These are phyloP conservation scores for Elymus sibiricus DNA, from an alignment of 176 grass and related monocot genomes.

Conservation along the genomic window DNA sequence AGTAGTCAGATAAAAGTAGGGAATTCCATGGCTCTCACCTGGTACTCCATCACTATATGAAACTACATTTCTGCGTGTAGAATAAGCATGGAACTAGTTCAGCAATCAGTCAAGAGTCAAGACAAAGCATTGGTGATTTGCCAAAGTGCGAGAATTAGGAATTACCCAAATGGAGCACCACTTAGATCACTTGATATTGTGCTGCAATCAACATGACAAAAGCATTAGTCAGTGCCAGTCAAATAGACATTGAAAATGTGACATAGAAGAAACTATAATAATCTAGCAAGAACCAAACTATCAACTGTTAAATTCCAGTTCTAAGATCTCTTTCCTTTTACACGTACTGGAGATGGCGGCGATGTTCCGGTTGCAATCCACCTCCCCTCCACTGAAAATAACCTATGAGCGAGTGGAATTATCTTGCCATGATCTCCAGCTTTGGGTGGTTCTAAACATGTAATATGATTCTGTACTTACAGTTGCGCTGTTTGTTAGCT, in stretches of 20 bases:
- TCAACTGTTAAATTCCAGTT: not conserved
- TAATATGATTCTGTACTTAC: not conserved
- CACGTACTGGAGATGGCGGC: not conserved
- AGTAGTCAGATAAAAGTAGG: conserved; percentile 86
- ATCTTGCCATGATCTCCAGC: not conserved
- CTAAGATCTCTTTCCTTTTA: not conserved
- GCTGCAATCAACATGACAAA: conserved; percentile 30
- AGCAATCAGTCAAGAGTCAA: conserved; percentile 13
- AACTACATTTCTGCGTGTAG: conserved; percentile 73
- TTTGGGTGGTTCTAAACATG: not conserved
- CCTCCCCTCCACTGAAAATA: not conserved
- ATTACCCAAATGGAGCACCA: conserved; percentile 97
- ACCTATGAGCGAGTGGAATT: not conserved
- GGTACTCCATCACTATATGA: conserved; percentile 83
- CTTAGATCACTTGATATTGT: conserved; percentile 82
- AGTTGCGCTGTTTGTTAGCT: not conserved
- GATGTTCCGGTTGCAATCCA: not conserved
- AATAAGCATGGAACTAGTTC: conserved; percentile 6
- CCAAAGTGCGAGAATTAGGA: not conserved
- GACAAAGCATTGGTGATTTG: not conserved
- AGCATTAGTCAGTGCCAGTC: not conserved
- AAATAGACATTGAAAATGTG: not conserved
- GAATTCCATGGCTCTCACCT: conserved; percentile 54
- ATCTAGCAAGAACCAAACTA: not conserved
- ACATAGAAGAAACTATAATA: not conserved